These are phyloP conservation scores for Kokia cookei DNA, from an alignment of 441 rosid species.

Conservation along the genomic window DNA sequence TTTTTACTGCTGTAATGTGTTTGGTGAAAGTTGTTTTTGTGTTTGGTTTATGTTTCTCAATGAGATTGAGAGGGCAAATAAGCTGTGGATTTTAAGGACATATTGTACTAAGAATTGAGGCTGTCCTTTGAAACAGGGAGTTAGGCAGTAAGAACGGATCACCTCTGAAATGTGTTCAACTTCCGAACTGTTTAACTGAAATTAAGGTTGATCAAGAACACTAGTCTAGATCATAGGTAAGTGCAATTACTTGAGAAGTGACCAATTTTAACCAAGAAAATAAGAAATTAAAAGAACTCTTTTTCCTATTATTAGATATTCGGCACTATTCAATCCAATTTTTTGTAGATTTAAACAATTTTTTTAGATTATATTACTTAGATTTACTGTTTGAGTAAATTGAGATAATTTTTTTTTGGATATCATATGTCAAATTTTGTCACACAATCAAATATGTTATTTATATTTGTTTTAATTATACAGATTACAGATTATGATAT, in stretches of 20 bases:
- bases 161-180: background rate
- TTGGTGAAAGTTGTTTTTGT: background rate
- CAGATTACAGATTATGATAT: too few species aligned
- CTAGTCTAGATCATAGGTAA: background rate
- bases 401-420: accelerated
- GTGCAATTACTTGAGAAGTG: background rate
- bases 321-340: too few species aligned
- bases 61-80: background rate
- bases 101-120: background rate
- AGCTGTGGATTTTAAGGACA: background rate
- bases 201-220: background rate
- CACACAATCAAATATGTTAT: too few species aligned
- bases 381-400: too few species aligned
- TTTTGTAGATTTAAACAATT: too few species aligned
- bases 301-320: too few species aligned
- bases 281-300: too few species aligned
- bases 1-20: background rate
- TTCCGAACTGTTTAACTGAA: background rate
- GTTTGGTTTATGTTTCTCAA: background rate
- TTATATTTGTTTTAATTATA: too few species aligned
- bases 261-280: background rate
- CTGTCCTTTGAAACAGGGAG: background rate
- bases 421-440: too few species aligned
- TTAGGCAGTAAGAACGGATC: background rate
- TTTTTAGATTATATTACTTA: too few species aligned